These are phyloP conservation scores for Ceratocystis cacaofunesta DNA, from an alignment of 2,329 filamentous ascomycete genomes.

Conservation along the genomic window DNA sequence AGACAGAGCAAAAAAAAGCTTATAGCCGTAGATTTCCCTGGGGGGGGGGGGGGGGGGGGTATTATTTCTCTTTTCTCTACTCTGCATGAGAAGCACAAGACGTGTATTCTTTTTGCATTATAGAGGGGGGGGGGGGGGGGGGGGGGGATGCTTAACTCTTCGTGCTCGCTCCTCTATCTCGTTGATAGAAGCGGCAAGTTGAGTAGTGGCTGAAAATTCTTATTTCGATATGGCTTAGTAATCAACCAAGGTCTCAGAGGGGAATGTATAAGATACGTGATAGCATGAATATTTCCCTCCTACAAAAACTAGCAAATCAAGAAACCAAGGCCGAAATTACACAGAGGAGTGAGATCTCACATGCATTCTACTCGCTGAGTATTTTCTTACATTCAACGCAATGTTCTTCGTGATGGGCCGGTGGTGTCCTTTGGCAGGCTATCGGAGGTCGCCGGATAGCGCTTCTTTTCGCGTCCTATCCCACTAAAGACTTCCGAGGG, in stretches of 20 bases:
- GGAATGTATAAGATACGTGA: neutral
- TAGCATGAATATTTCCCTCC: neutral
- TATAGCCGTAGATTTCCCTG: neutral
- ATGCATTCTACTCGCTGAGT: no score
- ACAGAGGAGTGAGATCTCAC: no score
- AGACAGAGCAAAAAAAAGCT: neutral
- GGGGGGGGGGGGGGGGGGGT: no score
- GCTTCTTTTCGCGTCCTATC: neutral
- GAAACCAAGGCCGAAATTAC: no score
- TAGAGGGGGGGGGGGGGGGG: no score
- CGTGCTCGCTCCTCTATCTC: neutral
- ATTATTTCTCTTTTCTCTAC: neutral
- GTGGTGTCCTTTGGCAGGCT: neutral
- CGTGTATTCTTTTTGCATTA: neutral
- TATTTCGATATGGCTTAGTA: slow-evolving; percentile 15
- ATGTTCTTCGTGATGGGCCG: neutral
- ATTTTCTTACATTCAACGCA: no score
- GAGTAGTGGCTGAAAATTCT: slow-evolving; percentile 3
- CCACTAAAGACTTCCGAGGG: neutral
- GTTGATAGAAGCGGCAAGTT: neutral
- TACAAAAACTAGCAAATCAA: no score
- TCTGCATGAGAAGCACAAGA: neutral
- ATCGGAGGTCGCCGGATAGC: slow-evolving; percentile 18
- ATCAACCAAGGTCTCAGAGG: neutral
- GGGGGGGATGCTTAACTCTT: neutral